Evolutionary conservation across 192 early-diverging fungal species (phyloP).

Genomic region (Backusella mclennaniae): DNA sequence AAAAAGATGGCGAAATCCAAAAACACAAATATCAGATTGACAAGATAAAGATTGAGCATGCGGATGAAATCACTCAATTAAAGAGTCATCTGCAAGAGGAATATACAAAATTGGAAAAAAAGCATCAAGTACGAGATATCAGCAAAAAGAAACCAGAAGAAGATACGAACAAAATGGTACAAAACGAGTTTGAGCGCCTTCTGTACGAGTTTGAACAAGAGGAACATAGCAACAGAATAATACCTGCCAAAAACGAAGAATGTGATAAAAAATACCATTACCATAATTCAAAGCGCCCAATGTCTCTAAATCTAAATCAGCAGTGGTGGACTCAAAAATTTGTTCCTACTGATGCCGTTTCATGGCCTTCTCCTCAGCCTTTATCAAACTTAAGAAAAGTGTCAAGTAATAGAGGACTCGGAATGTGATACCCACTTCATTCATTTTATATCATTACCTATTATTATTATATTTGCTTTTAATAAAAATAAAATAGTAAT

Average conservation of each 20-base stretch:
- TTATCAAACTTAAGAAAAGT: neutral
- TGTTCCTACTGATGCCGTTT: constrained; percentile 3
- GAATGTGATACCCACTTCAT: neutral
- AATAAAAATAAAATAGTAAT: neutral
- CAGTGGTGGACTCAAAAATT: constrained; percentile 3
- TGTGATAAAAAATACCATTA: neutral
- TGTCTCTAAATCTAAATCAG: neutral
- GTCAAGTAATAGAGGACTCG: neutral
- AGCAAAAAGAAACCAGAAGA: neutral
- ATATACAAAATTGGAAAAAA: neutral
- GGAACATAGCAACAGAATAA: neutral
- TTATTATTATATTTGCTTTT: neutral
- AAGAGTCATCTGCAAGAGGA: neutral
- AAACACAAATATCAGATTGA: neutral
- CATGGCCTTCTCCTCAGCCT: constrained; percentile 11
- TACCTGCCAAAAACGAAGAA: neutral
- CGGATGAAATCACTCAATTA: neutral
- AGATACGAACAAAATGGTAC: neutral
- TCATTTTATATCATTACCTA: neutral
- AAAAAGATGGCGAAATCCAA: neutral
- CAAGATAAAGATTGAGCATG: neutral
- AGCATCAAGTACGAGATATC: neutral
- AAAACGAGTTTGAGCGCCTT: neutral
- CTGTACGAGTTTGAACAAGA: constrained; percentile 9
- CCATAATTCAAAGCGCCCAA: too few relatives aligned